These are phyloP conservation scores for Pseudogymnoascus sp. DNA, from an alignment of 2,329 filamentous ascomycete genomes.

Conservation along the genomic window DNA sequence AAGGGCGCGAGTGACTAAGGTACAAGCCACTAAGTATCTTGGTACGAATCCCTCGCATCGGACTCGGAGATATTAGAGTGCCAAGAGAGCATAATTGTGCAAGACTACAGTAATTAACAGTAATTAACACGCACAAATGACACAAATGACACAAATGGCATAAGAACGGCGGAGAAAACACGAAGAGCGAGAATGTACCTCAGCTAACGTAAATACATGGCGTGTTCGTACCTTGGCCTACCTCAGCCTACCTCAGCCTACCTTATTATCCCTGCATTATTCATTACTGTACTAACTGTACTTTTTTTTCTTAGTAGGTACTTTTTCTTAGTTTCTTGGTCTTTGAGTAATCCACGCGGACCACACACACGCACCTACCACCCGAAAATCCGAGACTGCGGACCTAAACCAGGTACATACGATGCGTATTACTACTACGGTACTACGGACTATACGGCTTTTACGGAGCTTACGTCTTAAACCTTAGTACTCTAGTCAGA, in stretches of 20 bases:
- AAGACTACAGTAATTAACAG: no score
- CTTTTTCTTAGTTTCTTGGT: no score
- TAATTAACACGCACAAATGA: background rate
- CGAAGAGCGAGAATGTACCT: background rate
- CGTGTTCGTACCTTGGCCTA: background rate
- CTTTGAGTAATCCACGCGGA: background rate
- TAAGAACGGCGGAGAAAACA: background rate
- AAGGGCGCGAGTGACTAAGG: background rate
- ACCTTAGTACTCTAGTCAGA: background rate
- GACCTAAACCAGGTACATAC: background rate
- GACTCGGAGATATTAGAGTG: background rate
- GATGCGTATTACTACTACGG: background rate
- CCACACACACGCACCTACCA: background rate
- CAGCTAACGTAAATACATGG: background rate
- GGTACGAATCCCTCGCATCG: background rate
- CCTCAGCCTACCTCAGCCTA: background rate
- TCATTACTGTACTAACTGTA: background rate
- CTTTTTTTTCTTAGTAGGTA: no score
- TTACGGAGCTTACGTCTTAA: slow-evolving; percentile 3
- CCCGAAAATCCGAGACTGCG: background rate
- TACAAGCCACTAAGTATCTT: background rate
- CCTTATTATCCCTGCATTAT: background rate
- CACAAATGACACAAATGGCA: background rate
- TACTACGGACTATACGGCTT: background rate
- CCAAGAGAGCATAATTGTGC: background rate